Conservation (phyloP, 202 grass and related monocot genomes). For the Elaeis oleifera region DNA sequence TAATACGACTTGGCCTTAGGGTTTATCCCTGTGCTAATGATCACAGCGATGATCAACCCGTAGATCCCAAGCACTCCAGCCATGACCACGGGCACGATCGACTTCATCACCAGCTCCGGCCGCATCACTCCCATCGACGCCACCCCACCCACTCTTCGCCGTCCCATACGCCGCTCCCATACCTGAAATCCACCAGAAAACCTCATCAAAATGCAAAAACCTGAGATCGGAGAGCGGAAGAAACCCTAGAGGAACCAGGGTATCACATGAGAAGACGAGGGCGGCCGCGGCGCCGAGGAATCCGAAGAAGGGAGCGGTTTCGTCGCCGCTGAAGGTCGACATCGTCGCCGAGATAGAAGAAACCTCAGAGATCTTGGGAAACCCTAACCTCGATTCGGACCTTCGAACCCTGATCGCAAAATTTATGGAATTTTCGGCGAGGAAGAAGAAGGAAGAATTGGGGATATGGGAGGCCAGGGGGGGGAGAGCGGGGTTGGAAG, state of each 20-base stretch:
- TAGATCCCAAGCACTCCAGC: constrained; percentile 97
- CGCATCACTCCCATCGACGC: constrained; percentile 99
- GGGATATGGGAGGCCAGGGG: too few relatives aligned
- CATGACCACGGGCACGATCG: constrained; percentile 99
- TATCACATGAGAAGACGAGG: constrained; percentile 89
- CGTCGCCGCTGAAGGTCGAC: constrained; percentile 92
- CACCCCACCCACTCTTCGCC: constrained; percentile 94
- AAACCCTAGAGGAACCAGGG: not conserved
- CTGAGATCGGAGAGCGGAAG: not conserved
- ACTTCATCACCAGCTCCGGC: constrained; percentile 98
- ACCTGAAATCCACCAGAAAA: constrained; percentile 34
- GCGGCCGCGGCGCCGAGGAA: constrained; percentile 95
- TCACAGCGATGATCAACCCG: constrained; percentile 88
- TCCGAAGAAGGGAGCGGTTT: constrained; percentile 98
- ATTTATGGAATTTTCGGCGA: not conserved
- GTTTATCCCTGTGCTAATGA: constrained; percentile 94
- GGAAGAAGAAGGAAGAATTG: not conserved
- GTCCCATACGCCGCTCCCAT: constrained; percentile 99
- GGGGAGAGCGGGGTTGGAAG: too few relatives aligned
- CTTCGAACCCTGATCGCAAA: not conserved
- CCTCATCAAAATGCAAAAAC: not conserved
- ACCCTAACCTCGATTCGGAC: not conserved
- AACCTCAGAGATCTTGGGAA: not conserved
- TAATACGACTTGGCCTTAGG: constrained; percentile 97
- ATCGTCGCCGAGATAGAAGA: constrained; percentile 33